A percentile compares a stretch with the other conserved stretches of the same genome.
These are phyloP conservation scores for Aspergillus eucalypticola DNA, from an alignment of 2,329 filamentous ascomycete genomes.

Conservation along the genomic window DNA sequence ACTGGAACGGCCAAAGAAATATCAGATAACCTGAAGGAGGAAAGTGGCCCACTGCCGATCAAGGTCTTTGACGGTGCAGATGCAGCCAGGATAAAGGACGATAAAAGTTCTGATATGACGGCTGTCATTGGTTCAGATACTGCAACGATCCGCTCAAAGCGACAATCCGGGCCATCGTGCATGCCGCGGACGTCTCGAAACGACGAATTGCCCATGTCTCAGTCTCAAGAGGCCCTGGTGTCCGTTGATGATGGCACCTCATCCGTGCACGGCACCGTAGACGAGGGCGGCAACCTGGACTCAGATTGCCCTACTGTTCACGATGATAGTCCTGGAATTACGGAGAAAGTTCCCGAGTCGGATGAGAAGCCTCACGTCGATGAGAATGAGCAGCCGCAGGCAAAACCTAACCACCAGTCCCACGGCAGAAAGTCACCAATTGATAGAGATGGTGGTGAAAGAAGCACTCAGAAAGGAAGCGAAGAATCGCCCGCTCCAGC, in stretches of 20 bases:
- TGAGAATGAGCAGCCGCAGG: neutral
- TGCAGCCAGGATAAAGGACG: conserved; percentile 43
- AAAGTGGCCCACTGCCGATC: conserved; percentile 13
- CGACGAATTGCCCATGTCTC: conserved; percentile 17
- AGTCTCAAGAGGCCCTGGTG: conserved; percentile 43
- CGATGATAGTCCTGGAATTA: neutral
- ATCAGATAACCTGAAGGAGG: neutral
- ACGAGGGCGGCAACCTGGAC: conserved; percentile 25
- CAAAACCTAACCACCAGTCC: neutral
- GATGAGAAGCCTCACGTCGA: neutral
- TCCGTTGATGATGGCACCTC: conserved; percentile 21
- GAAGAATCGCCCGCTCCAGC: neutral
- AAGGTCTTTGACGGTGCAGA: conserved; percentile 23
- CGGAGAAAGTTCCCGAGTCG: neutral
- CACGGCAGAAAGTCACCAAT: neutral
- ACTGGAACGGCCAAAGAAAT: neutral
- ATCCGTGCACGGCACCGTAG: conserved; percentile 28
- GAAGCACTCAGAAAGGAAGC: neutral
- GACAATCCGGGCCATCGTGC: conserved; percentile 32
- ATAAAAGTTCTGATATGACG: conserved; percentile 67
- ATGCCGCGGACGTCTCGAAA: conserved; percentile 29
- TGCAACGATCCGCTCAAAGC: conserved; percentile 31
- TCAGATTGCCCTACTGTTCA: conserved; percentile 22
- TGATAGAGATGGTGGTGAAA: neutral
- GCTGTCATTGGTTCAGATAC: conserved; percentile 51